phyloP scores from a whole-genome alignment of 2,329 filamentous ascomycete species.

The Graphilbum ipis-grandicollis region DNA sequence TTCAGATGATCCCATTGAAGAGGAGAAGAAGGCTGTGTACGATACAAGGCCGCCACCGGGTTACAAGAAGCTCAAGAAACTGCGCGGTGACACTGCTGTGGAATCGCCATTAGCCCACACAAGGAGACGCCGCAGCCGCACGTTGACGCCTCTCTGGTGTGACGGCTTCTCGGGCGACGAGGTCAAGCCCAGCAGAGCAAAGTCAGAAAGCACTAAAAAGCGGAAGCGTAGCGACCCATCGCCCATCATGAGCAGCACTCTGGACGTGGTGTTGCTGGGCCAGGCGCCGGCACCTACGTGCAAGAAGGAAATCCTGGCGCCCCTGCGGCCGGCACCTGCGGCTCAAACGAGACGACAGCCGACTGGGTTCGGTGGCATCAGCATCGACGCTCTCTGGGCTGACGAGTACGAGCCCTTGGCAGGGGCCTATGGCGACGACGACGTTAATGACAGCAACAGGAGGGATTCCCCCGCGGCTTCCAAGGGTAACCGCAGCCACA shows the following conservation, averaged over 20 bases:
- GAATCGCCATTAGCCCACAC: neutral
- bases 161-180: constrained; percentile 10
- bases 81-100: neutral
- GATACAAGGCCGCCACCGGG: constrained; percentile 4
- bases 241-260: constrained; percentile 4
- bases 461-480: no score
- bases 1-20: no score
- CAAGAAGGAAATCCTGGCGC: neutral
- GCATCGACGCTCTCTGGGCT: no score
- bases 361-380: no score
- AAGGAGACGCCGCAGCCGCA: neutral
- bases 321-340: no score
- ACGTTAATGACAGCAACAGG: no score
- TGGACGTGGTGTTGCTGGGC: constrained; percentile 4
- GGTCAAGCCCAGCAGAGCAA: neutral
- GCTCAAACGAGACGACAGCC: no score
- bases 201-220: neutral
- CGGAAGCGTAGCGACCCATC: neutral
- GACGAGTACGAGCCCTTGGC: no score
- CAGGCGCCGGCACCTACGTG: neutral
- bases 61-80: constrained; percentile 7
- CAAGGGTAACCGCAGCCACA: no score
- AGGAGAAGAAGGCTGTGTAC: neutral
- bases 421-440: no score
- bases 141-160: neutral